phyloP scores from a whole-genome alignment of 768 basidiomycete genomes.

The Termitomyces heimii region DNA sequence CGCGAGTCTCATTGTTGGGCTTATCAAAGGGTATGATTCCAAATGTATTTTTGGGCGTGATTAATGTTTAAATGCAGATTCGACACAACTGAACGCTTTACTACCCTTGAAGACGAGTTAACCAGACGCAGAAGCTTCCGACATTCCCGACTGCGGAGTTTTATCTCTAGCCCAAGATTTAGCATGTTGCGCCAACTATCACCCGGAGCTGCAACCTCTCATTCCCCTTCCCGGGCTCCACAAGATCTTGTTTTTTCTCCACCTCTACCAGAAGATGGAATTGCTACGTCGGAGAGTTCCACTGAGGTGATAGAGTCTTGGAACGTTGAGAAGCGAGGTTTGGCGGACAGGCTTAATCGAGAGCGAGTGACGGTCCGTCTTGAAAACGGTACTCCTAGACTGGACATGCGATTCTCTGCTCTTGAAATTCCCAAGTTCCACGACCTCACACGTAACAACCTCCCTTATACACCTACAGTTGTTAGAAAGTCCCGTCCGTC shows the following conservation, averaged over 20 bases:
- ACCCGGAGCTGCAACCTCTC: conserved; percentile 35
- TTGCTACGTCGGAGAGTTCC: conserved; percentile 16
- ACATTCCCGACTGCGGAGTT: conserved; percentile 32
- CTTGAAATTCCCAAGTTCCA: conserved; percentile 42
- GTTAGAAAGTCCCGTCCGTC: neutral
- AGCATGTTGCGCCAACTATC: conserved; percentile 53
- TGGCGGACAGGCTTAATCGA: conserved; percentile 3
- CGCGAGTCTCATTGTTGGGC: conserved; percentile 51
- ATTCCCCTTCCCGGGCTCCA: conserved; percentile 24
- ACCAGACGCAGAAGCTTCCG: conserved; percentile 9
- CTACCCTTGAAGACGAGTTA: conserved; percentile 35
- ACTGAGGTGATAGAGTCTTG: conserved; percentile 12
- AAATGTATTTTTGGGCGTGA: neutral
- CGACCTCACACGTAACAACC: conserved; percentile 20
- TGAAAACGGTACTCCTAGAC: conserved; percentile 39
- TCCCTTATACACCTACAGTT: conserved; percentile 12
- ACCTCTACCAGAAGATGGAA: neutral
- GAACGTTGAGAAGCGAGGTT: neutral
- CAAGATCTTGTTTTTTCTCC: conserved; percentile 7
- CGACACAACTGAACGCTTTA: conserved; percentile 50
- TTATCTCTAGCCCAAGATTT: conserved; percentile 51
- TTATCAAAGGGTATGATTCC: conserved; percentile 58
- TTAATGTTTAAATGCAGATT: conserved; percentile 28
- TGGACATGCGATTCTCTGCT: conserved; percentile 51
- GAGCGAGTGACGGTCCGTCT: conserved; percentile 48